phyloP scores from a whole-genome alignment of 805 yeast genomes.

The Starmerella powellii region DNA sequence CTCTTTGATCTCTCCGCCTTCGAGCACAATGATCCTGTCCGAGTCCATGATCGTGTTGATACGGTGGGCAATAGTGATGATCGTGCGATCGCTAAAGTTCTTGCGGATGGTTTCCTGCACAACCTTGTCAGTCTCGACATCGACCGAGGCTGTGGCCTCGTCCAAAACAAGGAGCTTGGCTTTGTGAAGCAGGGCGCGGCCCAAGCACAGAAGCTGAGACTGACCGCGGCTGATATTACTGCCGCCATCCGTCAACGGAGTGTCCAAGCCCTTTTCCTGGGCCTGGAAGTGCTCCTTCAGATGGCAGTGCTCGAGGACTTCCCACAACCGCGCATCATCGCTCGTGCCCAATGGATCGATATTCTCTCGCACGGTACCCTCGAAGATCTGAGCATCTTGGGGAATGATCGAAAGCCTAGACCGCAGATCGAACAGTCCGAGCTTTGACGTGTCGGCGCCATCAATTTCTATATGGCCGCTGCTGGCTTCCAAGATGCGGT shows the following conservation, averaged over 20 bases:
- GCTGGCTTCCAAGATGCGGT: constrained; percentile 70
- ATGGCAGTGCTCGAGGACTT: constrained; percentile 65
- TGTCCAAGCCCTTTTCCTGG: constrained; percentile 42
- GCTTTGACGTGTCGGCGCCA: constrained; percentile 47
- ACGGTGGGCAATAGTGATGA: constrained; percentile 75
- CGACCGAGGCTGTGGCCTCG: constrained; percentile 74
- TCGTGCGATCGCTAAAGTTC: constrained; percentile 56
- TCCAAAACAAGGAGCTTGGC: constrained; percentile 62
- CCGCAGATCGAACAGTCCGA: constrained; percentile 71
- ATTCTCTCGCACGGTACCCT: constrained; percentile 75
- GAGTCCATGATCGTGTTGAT: constrained; percentile 70
- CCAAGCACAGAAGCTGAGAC: constrained; percentile 64
- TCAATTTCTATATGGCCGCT: constrained; percentile 61
- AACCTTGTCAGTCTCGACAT: constrained; percentile 62
- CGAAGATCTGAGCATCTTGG: constrained; percentile 85
- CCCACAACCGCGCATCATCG: constrained; percentile 66
- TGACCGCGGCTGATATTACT: constrained; percentile 72
- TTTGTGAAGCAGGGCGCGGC: constrained; percentile 60
- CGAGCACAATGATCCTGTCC: constrained; percentile 61
- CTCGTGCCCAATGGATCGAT: constrained; percentile 65
- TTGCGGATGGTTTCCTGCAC: constrained; percentile 63
- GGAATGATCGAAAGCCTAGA: constrained; percentile 75
- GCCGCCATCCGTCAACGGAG: constrained; percentile 56
- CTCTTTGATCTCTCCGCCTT: constrained; percentile 55
- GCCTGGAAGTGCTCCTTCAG: constrained; percentile 50